Conservation (phyloP, 2,329 filamentous ascomycete species). For the Coniochaeta prunicola region DNA sequence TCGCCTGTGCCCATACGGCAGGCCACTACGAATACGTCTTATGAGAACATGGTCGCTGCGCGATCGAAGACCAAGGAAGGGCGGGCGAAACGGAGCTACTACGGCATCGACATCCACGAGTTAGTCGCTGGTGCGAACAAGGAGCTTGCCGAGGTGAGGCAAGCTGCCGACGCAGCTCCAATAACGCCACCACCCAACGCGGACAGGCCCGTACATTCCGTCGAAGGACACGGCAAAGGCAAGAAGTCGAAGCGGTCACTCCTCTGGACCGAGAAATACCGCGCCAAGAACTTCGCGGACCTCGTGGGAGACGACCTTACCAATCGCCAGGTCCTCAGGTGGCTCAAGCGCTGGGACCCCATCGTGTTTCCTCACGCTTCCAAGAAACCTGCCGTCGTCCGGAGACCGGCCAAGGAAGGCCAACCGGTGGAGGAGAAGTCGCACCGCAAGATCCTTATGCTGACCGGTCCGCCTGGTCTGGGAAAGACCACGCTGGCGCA, state of each 20-base stretch:
- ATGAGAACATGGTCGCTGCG: constrained; percentile 60
- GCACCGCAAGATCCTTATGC: constrained; percentile 79
- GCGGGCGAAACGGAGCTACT: constrained; percentile 69
- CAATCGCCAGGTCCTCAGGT: constrained; percentile 81
- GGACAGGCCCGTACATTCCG: constrained; percentile 31
- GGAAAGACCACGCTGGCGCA: constrained; percentile 96
- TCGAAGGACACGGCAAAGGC: constrained; percentile 25
- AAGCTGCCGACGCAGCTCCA: constrained; percentile 17
- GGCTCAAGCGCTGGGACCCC: constrained; percentile 91
- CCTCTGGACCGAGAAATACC: constrained; percentile 97
- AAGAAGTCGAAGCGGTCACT: constrained; percentile 45
- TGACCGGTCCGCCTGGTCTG: constrained; percentile 86
- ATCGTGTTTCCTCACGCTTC: constrained; percentile 78
- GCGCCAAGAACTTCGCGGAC: constrained; percentile 85
- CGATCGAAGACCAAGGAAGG: constrained; percentile 61
- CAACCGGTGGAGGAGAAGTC: constrained; percentile 61
- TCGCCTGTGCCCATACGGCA: constrained; percentile 49
- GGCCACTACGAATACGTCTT: constrained; percentile 39
- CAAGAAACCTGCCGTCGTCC: constrained; percentile 45
- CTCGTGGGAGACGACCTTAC: constrained; percentile 91
- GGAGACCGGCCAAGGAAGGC: constrained; percentile 28
- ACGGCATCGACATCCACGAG: constrained; percentile 85
- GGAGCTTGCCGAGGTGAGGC: constrained; percentile 38
- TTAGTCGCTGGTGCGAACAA: constrained; percentile 66
- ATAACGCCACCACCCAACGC: constrained; percentile 14